Percentiles rank a stretch among this genome's conserved stretches.
Conservation (phyloP, 495 filamentous ascomycete species). For the Recurvomyces mirabilis region DNA sequence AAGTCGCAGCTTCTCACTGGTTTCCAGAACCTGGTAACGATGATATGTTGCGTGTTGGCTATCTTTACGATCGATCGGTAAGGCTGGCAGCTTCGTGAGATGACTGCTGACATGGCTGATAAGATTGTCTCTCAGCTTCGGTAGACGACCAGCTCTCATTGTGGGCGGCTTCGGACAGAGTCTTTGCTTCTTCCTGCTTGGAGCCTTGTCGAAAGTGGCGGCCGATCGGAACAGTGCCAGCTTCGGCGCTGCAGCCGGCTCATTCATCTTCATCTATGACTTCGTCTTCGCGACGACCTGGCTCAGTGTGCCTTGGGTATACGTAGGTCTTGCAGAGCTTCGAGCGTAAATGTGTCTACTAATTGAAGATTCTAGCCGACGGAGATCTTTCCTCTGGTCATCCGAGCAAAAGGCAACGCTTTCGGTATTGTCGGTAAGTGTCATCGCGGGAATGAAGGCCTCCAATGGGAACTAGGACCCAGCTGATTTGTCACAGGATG, state of each 20-base stretch:
- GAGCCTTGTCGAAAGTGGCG: slow-evolving; percentile 41
- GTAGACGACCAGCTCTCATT: slow-evolving; percentile 52
- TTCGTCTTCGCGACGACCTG: slow-evolving; percentile 57
- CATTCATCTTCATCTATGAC: slow-evolving; percentile 59
- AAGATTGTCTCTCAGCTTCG: slow-evolving; percentile 40
- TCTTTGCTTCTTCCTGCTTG: slow-evolving; percentile 48
- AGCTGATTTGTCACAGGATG: slow-evolving; percentile 24
- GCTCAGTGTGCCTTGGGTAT: slow-evolving; percentile 59
- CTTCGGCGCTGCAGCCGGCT: slow-evolving; percentile 38
- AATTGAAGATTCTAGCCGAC: slow-evolving; percentile 42
- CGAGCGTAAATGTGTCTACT: neutral
- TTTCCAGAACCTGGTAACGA: slow-evolving; percentile 55
- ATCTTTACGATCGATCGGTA: slow-evolving; percentile 49
- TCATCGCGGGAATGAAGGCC: slow-evolving; percentile 14
- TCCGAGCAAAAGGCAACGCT: slow-evolving; percentile 55
- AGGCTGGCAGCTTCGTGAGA: neutral
- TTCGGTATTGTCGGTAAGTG: slow-evolving; percentile 61
- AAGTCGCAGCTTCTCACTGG: slow-evolving; percentile 51
- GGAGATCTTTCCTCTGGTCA: slow-evolving; percentile 57
- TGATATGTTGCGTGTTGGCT: slow-evolving; percentile 47
- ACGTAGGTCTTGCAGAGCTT: neutral
- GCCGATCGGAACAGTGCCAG: slow-evolving; percentile 39
- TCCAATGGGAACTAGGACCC: neutral
- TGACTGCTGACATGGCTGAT: neutral
- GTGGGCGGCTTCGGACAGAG: slow-evolving; percentile 53